Evolutionary conservation across 1,139 yeast species (phyloP), one percentile per base, ranked within the genome.

Genomic region (Saccharomyces hybrid): DNA sequence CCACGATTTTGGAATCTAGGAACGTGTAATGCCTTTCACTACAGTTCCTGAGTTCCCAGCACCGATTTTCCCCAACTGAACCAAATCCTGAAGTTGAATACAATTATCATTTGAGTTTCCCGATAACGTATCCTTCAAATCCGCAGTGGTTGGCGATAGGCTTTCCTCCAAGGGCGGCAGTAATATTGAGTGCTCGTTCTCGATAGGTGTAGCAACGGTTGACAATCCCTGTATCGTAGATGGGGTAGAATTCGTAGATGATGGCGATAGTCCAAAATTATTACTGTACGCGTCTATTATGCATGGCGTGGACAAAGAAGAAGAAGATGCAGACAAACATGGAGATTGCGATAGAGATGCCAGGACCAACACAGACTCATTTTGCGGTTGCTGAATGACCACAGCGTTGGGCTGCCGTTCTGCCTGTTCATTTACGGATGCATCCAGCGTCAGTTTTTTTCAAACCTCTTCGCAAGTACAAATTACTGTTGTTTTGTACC

Each of bases 21-120:
- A 2, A 88, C 78, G 71, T 93, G 99, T 54, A 89, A 73, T 12
- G 90, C 95, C 67, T 90, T 90, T 89, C 53, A 88, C 78, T 2
- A 93, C 99, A 1, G 90, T 84, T 2, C 99, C 99, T 12, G 96
- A 89, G 68, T 89, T 91, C 6, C 99, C 99, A 32, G 89, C 79
- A 9, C 99, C 99, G 56, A 93, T 77, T 59, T 83, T 84, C 58
- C 88, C 84, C 54, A 93, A 71, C 29, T 84, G 81, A 24, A 89
- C 80, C 48, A 95, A 73, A 66, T 93, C 97, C 50, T 82, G 61
- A 51, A 64, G 53, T 64, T 66, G 44, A 9, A 38, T 38, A 19
- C 19, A 16, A 19, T 38, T 47, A 47, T 16, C 50, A 7, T 7
- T 47, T n/a, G 31, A 8, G 8, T 5, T 24, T 49, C 16, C 24